A percentile compares a stretch with the other conserved stretches of the same genome.
Conservation (phyloP, 768 basidiomycete genomes). For the Xerocomellus amylosporus region DNA sequence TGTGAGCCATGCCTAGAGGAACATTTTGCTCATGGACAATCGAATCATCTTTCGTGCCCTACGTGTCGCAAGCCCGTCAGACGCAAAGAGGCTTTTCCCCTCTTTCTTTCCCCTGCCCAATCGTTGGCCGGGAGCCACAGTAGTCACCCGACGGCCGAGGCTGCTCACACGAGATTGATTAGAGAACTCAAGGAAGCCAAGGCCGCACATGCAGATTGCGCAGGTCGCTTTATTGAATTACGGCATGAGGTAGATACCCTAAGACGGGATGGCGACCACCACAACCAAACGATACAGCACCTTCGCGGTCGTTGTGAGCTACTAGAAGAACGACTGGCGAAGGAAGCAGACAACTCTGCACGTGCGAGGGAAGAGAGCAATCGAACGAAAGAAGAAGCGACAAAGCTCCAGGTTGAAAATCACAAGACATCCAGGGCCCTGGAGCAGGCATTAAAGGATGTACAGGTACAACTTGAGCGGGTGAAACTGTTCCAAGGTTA, state of each 20-base stretch:
- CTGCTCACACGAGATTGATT: slow-evolving; percentile 5
- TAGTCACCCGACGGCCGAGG: slow-evolving; percentile 1
- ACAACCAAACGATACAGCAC: slow-evolving; percentile 10
- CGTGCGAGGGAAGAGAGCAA: slow-evolving; percentile 13
- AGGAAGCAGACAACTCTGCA: slow-evolving; percentile 2
- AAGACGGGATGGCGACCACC: not conserved
- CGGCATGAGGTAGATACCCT: slow-evolving; percentile 14
- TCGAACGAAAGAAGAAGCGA: slow-evolving; percentile 19
- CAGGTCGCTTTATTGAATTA: slow-evolving; percentile 6
- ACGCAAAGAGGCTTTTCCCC: slow-evolving; percentile 26
- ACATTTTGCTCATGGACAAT: slow-evolving; percentile 14
- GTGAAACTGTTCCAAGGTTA: slow-evolving; percentile 23
- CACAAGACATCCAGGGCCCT: slow-evolving; percentile 16
- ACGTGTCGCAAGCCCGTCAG: slow-evolving; percentile 29
- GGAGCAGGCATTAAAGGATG: slow-evolving; percentile 16
- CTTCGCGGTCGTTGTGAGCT: slow-evolving; percentile 16
- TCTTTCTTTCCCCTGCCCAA: slow-evolving; percentile 26
- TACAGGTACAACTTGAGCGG: slow-evolving; percentile 18
- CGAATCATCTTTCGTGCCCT: slow-evolving; percentile 21
- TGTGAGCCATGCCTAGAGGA: slow-evolving; percentile 29
- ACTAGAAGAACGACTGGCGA: slow-evolving; percentile 11
- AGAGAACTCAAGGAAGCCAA: slow-evolving; percentile 13
- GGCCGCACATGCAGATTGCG: slow-evolving; percentile 15
- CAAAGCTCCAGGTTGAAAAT: slow-evolving; percentile 24
- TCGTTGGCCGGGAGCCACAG: slow-evolving; percentile 1